These are phyloP conservation scores for Cercospora berteroae DNA, from an alignment of 2,329 filamentous ascomycete genomes.

Conservation along the genomic window DNA sequence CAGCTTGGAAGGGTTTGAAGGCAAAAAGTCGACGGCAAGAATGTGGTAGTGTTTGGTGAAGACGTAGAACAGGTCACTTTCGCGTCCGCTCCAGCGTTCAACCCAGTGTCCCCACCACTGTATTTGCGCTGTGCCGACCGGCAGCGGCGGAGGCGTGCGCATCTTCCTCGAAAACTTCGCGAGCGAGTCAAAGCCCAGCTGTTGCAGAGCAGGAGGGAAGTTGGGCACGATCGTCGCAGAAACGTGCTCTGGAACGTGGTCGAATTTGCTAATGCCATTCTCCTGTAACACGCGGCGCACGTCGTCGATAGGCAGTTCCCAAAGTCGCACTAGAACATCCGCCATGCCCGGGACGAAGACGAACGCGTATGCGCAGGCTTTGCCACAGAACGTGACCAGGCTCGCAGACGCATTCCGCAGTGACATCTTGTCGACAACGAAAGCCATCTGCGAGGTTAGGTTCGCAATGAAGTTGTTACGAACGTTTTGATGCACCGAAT, in stretches of 20 bases:
- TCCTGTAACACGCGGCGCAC: slow-evolving; percentile 71
- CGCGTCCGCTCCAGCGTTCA: slow-evolving; percentile 78
- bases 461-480: slow-evolving; percentile 83
- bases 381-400: slow-evolving; percentile 78
- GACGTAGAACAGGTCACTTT: slow-evolving; percentile 87
- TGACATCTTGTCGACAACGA: slow-evolving; percentile 87
- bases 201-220: slow-evolving; percentile 67
- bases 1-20: slow-evolving; percentile 48
- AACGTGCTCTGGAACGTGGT: slow-evolving; percentile 47
- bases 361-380: slow-evolving; percentile 88
- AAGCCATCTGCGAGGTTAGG: slow-evolving; percentile 75
- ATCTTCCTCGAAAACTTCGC: slow-evolving; percentile 59
- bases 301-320: slow-evolving; percentile 67
- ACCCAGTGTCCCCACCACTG: slow-evolving; percentile 84
- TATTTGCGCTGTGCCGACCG: slow-evolving; percentile 69
- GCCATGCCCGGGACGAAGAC: slow-evolving; percentile 87
- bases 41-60: slow-evolving; percentile 88
- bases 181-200: slow-evolving; percentile 63
- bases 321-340: slow-evolving; percentile 77
- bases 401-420: slow-evolving; percentile 66
- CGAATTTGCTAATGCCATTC: slow-evolving; percentile 60
- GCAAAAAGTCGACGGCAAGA: slow-evolving; percentile 64
- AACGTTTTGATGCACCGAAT: slow-evolving; percentile 83
- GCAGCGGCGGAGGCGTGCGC: slow-evolving; percentile 63
- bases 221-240: slow-evolving; percentile 61